Evolutionary conservation across 257 asterid genomes (phyloP), one percentile per base, ranked within the genome.

Genomic region (Hygrophila difformis): DNA sequence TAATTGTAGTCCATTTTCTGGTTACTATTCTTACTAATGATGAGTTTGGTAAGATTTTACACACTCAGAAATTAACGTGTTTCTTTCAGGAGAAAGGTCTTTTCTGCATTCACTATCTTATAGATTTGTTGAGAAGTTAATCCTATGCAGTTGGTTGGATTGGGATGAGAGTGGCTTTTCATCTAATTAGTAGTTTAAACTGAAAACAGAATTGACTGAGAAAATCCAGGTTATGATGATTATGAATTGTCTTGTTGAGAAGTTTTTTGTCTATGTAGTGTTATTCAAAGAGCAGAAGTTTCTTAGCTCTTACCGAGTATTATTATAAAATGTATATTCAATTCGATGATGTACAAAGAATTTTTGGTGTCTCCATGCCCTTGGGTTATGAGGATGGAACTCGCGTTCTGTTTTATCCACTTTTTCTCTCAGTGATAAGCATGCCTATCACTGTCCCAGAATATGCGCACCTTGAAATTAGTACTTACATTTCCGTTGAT

Each of bases 401-500:
- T 20, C 18, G 24, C 22, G 18, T 2, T 10, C 12, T 12, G 44
- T 8, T 47, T 52, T 28, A n/a, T n/a, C 34, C 22, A 47, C 40
- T 9, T 46, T 39, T 23, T 34, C 28, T 47, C 33, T 18, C 26
- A 51, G 17, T 34, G 44, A 2, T 35, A 20, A 24, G 52, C 43
- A 37, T 45, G 14, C 8, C 7, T 43, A 29, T 39, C 47, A 49
- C 50, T 39, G 29, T 35, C 34, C 20, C 48, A 44, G 11, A 47
- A 36, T 42, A 28, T 34, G 6, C 41, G 42, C 49, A 40, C 36
- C 21, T 43, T 50, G 26, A 29, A 16, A 12, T 31, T 57, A 7
- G 10, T 40, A 33, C 36, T 23, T 39, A 44, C 53, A 26, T 59
- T 24, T 68, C n/a, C 50, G 39, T 55, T 49, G 55, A 57, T 41